phyloP scores from a whole-genome alignment of 1,284 basidiomycete genomes.

The Boletellus dicymbophilus region DNA sequence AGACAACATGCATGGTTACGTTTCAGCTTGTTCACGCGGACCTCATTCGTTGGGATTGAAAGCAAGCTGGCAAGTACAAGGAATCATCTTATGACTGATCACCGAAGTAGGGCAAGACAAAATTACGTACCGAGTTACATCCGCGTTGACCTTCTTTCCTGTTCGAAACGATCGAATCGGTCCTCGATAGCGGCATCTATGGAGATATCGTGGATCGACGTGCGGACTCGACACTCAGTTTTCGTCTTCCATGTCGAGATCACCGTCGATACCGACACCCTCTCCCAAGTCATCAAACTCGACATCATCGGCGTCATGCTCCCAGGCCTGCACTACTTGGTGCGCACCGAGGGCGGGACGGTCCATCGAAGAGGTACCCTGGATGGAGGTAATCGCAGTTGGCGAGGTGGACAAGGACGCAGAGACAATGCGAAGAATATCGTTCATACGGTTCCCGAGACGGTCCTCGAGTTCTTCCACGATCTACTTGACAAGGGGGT shows the following conservation, averaged over 20 bases:
- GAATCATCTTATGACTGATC: too few relatives aligned
- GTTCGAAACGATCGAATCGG: too few relatives aligned
- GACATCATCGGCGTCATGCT: constrained; percentile 41
- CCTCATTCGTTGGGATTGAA: too few relatives aligned
- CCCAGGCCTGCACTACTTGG: constrained; percentile 33
- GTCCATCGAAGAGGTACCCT: constrained; percentile 4
- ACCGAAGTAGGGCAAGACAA: too few relatives aligned
- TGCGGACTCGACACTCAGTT: constrained; percentile 48
- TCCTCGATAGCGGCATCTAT: too few relatives aligned
- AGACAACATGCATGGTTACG: too few relatives aligned
- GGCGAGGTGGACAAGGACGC: constrained; percentile 41
- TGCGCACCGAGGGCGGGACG: constrained; percentile 13
- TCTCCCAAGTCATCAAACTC: constrained; percentile 69
- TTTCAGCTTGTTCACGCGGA: too few relatives aligned
- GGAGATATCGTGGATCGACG: too few relatives aligned
- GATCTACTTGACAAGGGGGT: constrained; percentile 54
- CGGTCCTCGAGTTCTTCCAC: constrained; percentile 90
- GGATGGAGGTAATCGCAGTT: constrained; percentile 18
- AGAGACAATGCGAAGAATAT: constrained; percentile 64
- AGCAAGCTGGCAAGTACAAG: too few relatives aligned
- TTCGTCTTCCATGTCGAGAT: constrained; percentile 68
- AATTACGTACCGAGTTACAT: too few relatives aligned
- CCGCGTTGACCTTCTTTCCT: too few relatives aligned
- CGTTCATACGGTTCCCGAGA: constrained; percentile 70
- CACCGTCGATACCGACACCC: constrained; percentile 68